Evolutionary conservation across 2,329 filamentous ascomycete species (phyloP), one percentile per base, ranked within the genome.

Genomic region (Sporothrix luriei): DNA sequence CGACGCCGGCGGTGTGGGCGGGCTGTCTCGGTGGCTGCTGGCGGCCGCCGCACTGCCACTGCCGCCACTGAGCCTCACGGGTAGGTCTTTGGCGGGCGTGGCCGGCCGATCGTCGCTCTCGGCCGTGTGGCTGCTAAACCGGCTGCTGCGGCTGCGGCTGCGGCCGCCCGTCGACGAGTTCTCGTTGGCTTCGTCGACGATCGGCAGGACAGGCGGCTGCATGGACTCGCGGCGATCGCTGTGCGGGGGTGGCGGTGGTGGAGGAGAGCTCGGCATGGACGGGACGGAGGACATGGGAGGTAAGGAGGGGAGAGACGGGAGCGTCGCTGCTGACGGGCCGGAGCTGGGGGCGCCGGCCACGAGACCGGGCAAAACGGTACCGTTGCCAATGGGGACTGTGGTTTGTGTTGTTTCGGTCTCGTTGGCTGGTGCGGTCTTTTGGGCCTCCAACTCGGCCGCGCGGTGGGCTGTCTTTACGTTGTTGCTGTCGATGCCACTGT

Each of bases 101-200:
- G 77, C 71, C 1, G 82, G 82, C 33, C 81, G 79, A 13, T 71
- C 70, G 59, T 76, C 72, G 59, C 74, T 77, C 61, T 78, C 79
- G 5, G 33, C 16, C 13, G 64, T 71, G 38, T 51, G 67, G 66
- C 74, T 76, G 68, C 71, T 76, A 11, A 74, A 71, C 21, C 76
- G 78, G 71, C 85, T 86, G 70, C 81, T 80, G 26, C 83, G 84
- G 75, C 81, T 80, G 26, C 83, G 84, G 75, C 86, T 87, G 68
- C 84, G 84, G 40, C 84, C 86, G 1, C 88, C 87, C 29, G 88
- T 84, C 71, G 90, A 92, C 9, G 84, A 87, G 11, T 84, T 89
- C 78, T 97, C 94, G 5, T 88, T 91, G n/a, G 88, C 90, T 79
- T 98, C 94, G 74, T 97, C 92, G 7, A 98, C 93, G 11, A 97